Evolutionary conservation across 192 early-diverging fungal genomes (phyloP), one percentile per base, ranked within the genome.

Genomic region (Rhizophagus sp.): DNA sequence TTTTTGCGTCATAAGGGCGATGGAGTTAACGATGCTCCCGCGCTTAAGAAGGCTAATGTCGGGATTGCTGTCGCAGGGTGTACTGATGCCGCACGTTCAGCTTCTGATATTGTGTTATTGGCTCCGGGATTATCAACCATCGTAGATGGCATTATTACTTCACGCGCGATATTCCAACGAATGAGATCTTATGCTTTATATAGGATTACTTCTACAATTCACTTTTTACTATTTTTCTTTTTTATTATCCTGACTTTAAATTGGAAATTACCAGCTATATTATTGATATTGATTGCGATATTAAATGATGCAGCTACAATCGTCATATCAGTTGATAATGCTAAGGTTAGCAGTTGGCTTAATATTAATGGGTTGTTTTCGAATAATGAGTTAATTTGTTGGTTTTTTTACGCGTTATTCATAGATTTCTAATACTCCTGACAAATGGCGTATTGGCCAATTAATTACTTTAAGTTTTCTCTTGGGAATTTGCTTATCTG

Each of bases 1-100:
- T 47, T 47, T 47, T 47, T 47, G 9, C 2, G 9, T 47, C 44
- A 12, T 47, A 47, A 47, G 44, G 97, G 97, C 82, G 97, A 97
- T 86, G 96, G 96, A 85, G 95, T 97, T 67, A 99, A 99, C 83
- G 97, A 99, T 85, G 97, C 97, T 19, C 97, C 97, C 13, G 97
- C 97, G 15, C 87, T 99, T 34, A 98, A 98, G 88, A 97, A 97
- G 89, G 96, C 96, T 74, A 94, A 97, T 83, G 96, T 98, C 71
- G 97, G 97, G 79, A 98, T 98, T 87, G 97, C 97, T 64, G 96
- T 98, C 65, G 90, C 95, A 62, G 95, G 95, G 72, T 96, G 96
- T 86, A 98, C 97, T 2, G 97, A 98, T 85, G 96, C 96, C 76
- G 97, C 97, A 72, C 90, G 96, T 62, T 96, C 94, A 72, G 96